Percentiles rank a stretch among this genome's conserved stretches.
Conservation (phyloP, 2,329 filamentous ascomycete species). For the Paraconiothyrium brasiliense region DNA sequence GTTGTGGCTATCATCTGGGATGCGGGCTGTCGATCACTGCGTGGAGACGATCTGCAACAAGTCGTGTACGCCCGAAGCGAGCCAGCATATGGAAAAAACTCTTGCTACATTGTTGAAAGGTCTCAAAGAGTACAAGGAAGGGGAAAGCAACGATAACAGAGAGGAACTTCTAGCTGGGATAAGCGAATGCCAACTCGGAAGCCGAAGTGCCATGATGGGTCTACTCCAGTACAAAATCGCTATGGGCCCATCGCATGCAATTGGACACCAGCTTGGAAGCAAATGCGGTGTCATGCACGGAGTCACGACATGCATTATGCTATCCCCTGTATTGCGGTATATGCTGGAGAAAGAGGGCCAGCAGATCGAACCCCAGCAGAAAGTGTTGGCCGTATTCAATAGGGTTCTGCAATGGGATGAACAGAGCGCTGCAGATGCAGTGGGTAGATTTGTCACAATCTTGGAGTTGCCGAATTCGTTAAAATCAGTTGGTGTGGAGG, state of each 20-base stretch:
- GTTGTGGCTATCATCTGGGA: slow-evolving; percentile 38
- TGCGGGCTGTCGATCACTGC: slow-evolving; percentile 42
- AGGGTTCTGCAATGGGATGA: slow-evolving; percentile 28
- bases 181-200: slow-evolving; percentile 32
- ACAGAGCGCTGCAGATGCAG: slow-evolving; percentile 30
- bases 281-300: slow-evolving; percentile 34
- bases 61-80: slow-evolving; percentile 24
- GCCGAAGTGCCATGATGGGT: slow-evolving; percentile 33
- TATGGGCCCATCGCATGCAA: slow-evolving; percentile 34
- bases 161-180: slow-evolving; percentile 29
- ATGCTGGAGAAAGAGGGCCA: slow-evolving; percentile 21
- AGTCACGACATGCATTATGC: slow-evolving; percentile 33
- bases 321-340: slow-evolving; percentile 31
- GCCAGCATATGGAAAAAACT: slow-evolving; percentile 31
- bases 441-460: slow-evolving; percentile 29
- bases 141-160: slow-evolving; percentile 23
- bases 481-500: slow-evolving; percentile 28
- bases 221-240: slow-evolving; percentile 28
- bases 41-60: slow-evolving; percentile 37
- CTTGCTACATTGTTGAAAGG: slow-evolving; percentile 31
- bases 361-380: slow-evolving; percentile 23
- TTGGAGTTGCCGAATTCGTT: slow-evolving; percentile 31
- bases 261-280: slow-evolving; percentile 35
- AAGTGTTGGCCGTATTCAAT: slow-evolving; percentile 33
- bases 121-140: slow-evolving; percentile 29